phyloP scores from a whole-genome alignment of 495 filamentous ascomycete genomes.

The Neurospora sp. region DNA sequence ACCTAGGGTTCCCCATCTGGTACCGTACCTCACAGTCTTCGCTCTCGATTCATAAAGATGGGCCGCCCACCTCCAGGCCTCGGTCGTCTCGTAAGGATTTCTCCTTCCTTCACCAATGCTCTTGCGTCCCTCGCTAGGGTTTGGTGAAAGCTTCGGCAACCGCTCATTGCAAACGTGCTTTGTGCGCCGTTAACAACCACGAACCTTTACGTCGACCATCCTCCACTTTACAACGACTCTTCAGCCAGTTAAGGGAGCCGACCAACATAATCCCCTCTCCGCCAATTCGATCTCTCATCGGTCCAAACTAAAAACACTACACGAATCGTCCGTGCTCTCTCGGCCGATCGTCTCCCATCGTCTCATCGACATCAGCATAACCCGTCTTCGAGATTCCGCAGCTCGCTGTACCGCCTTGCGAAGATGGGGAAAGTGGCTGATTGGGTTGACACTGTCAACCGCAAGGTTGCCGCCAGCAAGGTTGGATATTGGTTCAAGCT shows the following conservation, averaged over 20 bases:
- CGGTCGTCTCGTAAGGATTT: conserved; percentile 1
- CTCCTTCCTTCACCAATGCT: not conserved
- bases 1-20: conserved; percentile 1
- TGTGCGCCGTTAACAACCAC: not conserved
- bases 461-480: conserved; percentile 43
- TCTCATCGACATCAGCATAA: not conserved
- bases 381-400: not conserved
- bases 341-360: not conserved
- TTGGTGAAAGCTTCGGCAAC: conserved; percentile 2
- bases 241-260: not conserved
- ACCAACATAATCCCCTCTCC: not conserved
- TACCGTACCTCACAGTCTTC: not conserved
- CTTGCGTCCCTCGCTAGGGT: not conserved
- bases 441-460: conserved; percentile 45
- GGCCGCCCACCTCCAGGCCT: conserved; percentile 2
- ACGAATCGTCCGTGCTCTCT: not conserved
- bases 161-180: not conserved
- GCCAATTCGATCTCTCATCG: not conserved
- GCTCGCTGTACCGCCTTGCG: not conserved
- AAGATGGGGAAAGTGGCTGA: conserved; percentile 20
- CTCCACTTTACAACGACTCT: not conserved
- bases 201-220: not conserved
- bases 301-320: not conserved
- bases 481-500: conserved; percentile 67
- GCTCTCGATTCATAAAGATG: conserved; percentile 9